A percentile compares a stretch with the other conserved stretches of the same genome.
These are phyloP conservation scores for Biscogniauxia sp. DNA, from an alignment of 2,329 filamentous ascomycete species.

Conservation along the genomic window DNA sequence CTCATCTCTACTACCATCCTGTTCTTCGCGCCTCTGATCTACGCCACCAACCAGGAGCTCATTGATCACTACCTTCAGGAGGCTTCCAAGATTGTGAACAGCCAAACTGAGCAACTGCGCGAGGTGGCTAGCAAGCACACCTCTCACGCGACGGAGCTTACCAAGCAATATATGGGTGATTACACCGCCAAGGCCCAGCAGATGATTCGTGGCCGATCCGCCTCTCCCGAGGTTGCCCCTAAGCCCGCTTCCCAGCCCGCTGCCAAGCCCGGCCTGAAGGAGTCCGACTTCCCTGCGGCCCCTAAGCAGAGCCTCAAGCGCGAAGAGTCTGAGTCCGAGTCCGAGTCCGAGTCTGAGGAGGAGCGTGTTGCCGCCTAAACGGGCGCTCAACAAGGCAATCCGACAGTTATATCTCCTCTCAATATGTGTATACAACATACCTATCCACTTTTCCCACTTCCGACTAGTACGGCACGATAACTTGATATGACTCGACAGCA, in stretches of 20 bases:
- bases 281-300: constrained; percentile 49
- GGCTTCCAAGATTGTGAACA: constrained; percentile 55
- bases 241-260: constrained; percentile 33
- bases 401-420: constrained; percentile 17
- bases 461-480: constrained; percentile 20
- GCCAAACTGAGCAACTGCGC: constrained; percentile 63
- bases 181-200: constrained; percentile 67
- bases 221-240: constrained; percentile 41
- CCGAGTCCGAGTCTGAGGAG: constrained; percentile 25
- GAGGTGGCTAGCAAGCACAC: constrained; percentile 63
- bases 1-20: constrained; percentile 57
- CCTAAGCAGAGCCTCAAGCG: constrained; percentile 34
- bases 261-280: constrained; percentile 30
- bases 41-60: constrained; percentile 66
- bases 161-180: constrained; percentile 67
- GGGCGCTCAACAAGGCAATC: constrained; percentile 4
- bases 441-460: constrained; percentile 8
- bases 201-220: constrained; percentile 52
- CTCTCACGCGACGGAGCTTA: constrained; percentile 58
- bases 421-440: constrained; percentile 10
- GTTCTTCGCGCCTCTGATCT: constrained; percentile 63
- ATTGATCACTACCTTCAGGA: constrained; percentile 63
- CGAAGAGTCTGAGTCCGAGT: constrained; percentile 31
- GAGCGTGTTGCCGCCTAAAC: constrained; percentile 35
- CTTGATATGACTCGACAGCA: constrained; percentile 25